Evolutionary conservation across 78 protist species (phyloP).

Genomic region (Planoprotostelium fungivorum): DNA sequence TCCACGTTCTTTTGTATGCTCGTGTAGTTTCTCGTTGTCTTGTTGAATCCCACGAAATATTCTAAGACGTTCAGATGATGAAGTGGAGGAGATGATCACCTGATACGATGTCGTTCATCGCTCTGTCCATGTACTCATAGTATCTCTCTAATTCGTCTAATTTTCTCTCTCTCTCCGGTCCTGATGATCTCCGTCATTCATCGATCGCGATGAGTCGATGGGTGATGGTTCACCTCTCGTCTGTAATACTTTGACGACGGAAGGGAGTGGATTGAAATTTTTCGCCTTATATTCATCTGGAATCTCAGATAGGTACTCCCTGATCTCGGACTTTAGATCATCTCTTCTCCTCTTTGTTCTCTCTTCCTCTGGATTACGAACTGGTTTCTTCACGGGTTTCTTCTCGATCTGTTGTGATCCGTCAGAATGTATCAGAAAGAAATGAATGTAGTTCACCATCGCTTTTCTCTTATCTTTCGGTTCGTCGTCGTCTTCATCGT

Average conservation of each 20-base stretch:
- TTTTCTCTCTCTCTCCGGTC: neutral
- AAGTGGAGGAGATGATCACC: neutral
- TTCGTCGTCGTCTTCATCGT: neutral
- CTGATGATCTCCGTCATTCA: too few species aligned
- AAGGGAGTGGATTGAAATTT: neutral
- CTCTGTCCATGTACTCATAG: neutral
- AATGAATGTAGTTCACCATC: too few species aligned
- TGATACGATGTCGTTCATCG: neutral
- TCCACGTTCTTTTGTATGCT: neutral
- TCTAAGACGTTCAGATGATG: neutral
- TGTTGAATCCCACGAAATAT: neutral
- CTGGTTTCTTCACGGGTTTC: neutral
- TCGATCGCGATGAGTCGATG: too few species aligned
- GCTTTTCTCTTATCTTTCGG: neutral
- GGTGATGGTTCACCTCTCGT: constrained; percentile 2
- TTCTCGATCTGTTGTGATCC: neutral
- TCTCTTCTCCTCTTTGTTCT: neutral
- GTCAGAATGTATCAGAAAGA: too few species aligned
- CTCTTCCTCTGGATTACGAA: neutral
- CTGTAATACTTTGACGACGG: neutral
- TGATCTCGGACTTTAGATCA: neutral
- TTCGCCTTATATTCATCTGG: neutral
- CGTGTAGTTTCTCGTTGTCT: neutral
- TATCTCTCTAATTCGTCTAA: neutral
- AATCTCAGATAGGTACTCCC: neutral